Evolutionary conservation across 1,284 basidiomycete genomes (phyloP).

Genomic region (Cryptococcus sp.): DNA sequence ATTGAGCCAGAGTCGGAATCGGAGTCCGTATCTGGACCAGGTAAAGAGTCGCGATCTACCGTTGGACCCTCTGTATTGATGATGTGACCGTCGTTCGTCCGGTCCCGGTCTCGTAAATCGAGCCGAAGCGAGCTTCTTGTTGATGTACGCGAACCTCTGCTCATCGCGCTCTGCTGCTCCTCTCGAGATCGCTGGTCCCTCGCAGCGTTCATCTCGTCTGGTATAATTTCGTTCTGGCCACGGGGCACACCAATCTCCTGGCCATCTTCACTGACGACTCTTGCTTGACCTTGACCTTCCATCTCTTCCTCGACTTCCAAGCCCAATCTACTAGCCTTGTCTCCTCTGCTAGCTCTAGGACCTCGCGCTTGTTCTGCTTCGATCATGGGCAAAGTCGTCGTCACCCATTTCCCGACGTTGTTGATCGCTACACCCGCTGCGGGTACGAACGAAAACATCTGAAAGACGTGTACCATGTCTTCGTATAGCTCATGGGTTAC

Average conservation of each 20-base stretch:
- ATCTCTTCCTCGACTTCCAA: constrained; percentile 23
- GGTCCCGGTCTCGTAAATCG: not conserved
- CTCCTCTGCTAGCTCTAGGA: constrained; percentile 2
- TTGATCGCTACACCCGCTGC: constrained; percentile 70
- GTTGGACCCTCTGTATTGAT: not conserved
- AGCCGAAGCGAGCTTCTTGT: constrained; percentile 2
- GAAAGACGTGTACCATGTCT: constrained; percentile 90
- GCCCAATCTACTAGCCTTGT: constrained; percentile 10
- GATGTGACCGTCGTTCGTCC: constrained; percentile 1
- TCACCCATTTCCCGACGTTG: constrained; percentile 61
- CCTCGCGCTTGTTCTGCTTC: constrained; percentile 28
- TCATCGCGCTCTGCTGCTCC: not conserved
- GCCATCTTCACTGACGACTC: constrained; percentile 21
- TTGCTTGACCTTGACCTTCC: constrained; percentile 10
- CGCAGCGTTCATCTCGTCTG: constrained; percentile 11
- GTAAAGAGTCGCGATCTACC: constrained; percentile 1
- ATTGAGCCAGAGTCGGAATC: constrained; percentile 22
- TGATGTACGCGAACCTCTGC: not conserved
- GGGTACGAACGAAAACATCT: constrained; percentile 79
- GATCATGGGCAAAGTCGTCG: constrained; percentile 67
- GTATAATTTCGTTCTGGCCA: constrained; percentile 2
- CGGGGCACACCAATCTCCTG: constrained; percentile 12
- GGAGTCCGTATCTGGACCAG: constrained; percentile 28
- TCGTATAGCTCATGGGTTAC: constrained; percentile 92
- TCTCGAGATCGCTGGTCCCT: not conserved